A percentile compares a stretch with the other conserved stretches of the same genome.
These are phyloP conservation scores for Codiaeum variegatum DNA, from an alignment of 441 rosid species.

Conservation along the genomic window DNA sequence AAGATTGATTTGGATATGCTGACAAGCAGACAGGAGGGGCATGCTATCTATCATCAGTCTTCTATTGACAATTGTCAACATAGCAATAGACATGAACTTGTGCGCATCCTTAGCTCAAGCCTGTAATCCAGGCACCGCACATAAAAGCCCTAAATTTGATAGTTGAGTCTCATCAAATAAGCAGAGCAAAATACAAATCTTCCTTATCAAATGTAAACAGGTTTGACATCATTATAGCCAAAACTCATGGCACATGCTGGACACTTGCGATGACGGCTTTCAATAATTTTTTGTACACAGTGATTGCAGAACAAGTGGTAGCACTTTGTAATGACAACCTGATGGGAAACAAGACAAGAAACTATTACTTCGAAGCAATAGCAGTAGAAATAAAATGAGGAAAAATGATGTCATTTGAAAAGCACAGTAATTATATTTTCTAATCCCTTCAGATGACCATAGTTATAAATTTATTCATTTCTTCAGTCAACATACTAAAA, in stretches of 20 bases:
- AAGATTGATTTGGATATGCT: conserved; percentile 22
- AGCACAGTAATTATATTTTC: neutral
- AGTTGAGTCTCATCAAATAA: neutral
- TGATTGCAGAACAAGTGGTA: conserved; percentile 87
- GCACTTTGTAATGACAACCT: conserved; percentile 98
- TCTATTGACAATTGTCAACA: conserved; percentile 17
- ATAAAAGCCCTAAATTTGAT: neutral
- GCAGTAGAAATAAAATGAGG: neutral
- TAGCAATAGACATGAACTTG: conserved; percentile 26
- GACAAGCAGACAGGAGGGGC: conserved; percentile 20
- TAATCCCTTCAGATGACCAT: neutral
- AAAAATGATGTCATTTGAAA: neutral
- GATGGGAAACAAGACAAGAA: conserved; percentile 17
- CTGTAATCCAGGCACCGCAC: neutral
- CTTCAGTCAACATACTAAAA: no score
- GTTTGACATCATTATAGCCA: conserved; percentile 82
- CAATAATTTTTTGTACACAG: conserved; percentile 74
- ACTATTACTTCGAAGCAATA: neutral
- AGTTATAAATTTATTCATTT: neutral
- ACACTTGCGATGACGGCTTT: conserved; percentile 82
- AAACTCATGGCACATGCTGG: conserved; percentile 82
- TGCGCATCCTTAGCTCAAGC: conserved; percentile 19
- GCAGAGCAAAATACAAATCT: conserved; percentile 4
- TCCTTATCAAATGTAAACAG: conserved; percentile 60
- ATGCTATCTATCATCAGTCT: conserved; percentile 17